phyloP scores from a whole-genome alignment of 1,284 basidiomycete genomes.

The Trichosporon coremiiforme region DNA sequence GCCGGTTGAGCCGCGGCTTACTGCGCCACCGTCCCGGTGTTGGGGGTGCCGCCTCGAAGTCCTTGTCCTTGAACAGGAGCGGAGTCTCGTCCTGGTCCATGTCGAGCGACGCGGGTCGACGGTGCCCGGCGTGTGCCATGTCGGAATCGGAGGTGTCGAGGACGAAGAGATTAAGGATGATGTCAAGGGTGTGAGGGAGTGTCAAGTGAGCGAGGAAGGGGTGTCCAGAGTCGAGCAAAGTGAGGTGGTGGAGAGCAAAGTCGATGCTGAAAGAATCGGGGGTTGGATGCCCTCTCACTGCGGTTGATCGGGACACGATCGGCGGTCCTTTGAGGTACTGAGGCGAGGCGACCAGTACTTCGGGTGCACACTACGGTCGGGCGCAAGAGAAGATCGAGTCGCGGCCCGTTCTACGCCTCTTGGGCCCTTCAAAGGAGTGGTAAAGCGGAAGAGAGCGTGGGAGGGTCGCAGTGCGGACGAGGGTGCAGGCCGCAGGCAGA shows the following conservation, averaged over 20 bases:
- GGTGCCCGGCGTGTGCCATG: background rate
- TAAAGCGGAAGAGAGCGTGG: background rate
- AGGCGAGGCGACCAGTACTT: background rate
- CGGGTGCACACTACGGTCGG: too few species aligned
- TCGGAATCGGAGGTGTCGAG: background rate
- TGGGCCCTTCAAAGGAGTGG: background rate
- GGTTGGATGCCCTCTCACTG: too few species aligned
- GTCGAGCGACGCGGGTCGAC: background rate
- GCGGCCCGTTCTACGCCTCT: background rate
- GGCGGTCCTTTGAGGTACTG: background rate
- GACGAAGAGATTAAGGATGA: background rate
- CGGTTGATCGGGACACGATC: too few species aligned
- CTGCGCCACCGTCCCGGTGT: background rate
- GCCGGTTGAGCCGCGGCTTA: background rate
- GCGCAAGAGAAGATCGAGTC: background rate
- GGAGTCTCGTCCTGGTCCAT: constrained; percentile 7
- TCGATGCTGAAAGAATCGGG: background rate
- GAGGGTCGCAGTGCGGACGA: background rate
- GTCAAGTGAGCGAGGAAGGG: background rate
- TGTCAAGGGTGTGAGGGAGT: background rate
- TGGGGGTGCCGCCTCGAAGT: background rate
- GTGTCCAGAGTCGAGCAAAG: background rate
- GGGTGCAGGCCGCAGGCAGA: background rate
- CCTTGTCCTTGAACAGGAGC: constrained; percentile 17
- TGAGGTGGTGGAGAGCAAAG: background rate